Evolutionary conservation across 768 basidiomycete species (phyloP).

Genomic region (Lactarius psammicola): DNA sequence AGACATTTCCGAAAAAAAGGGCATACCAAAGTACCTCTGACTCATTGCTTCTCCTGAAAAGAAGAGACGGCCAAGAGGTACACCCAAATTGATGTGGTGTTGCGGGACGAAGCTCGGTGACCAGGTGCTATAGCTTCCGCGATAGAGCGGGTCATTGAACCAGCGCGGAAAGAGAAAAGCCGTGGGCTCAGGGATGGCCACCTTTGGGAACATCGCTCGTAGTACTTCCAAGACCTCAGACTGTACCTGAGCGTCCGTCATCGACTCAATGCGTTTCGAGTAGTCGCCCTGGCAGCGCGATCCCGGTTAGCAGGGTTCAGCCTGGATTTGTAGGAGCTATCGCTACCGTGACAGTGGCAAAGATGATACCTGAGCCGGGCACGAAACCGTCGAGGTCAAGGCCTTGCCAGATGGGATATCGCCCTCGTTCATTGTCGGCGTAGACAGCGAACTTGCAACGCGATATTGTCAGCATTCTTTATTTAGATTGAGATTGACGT

Average conservation of each 20-base stretch:
- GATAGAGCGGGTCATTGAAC: constrained; percentile 48
- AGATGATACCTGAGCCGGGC: constrained; percentile 56
- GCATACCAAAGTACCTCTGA: constrained; percentile 52
- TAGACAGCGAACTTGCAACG: constrained; percentile 16
- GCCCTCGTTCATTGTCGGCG: constrained; percentile 18
- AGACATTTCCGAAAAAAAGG: constrained; percentile 3
- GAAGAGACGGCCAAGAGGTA: constrained; percentile 51
- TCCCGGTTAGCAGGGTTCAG: neutral
- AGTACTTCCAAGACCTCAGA: constrained; percentile 54
- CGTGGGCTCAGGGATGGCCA: constrained; percentile 49
- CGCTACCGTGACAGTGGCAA: constrained; percentile 48
- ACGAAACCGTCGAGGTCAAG: constrained; percentile 56
- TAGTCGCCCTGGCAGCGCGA: constrained; percentile 57
- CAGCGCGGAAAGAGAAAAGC: constrained; percentile 55
- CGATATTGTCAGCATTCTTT: neutral
- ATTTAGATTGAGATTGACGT: constrained; percentile 37
- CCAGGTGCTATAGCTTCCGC: constrained; percentile 68
- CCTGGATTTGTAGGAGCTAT: constrained; percentile 30
- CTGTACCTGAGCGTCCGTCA: constrained; percentile 49
- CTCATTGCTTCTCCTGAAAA: constrained; percentile 63
- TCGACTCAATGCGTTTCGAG: constrained; percentile 52
- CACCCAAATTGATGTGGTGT: constrained; percentile 54
- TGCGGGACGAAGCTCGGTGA: constrained; percentile 50
- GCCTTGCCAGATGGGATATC: constrained; percentile 66
- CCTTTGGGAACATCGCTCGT: constrained; percentile 52